Percentiles rank a stretch among this genome's conserved stretches.
Conservation (phyloP, 2,329 filamentous ascomycete genomes). For the Sclerotinia trifoliorum region DNA sequence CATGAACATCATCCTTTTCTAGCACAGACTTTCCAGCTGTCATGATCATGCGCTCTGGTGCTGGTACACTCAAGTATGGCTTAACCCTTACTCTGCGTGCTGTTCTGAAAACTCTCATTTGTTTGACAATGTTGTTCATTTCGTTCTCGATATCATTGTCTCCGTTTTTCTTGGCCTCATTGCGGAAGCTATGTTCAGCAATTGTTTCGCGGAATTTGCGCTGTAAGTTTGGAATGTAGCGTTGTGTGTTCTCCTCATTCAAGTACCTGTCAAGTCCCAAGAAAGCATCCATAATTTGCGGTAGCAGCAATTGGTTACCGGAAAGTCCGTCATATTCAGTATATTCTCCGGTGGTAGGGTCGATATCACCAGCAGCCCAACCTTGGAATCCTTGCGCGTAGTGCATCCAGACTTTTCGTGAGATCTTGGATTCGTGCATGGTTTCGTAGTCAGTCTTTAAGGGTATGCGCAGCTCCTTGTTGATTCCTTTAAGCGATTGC, state of each 20-base stretch:
- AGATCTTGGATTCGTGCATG: conserved; percentile 37
- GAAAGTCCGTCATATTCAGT: conserved; percentile 41
- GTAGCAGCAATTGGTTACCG: conserved; percentile 42
- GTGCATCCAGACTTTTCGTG: conserved; percentile 39
- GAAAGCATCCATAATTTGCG: conserved; percentile 42
- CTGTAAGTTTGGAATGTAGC: conserved; percentile 18
- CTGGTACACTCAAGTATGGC: conserved; percentile 38
- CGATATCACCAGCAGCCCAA: conserved; percentile 40
- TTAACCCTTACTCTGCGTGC: conserved; percentile 38
- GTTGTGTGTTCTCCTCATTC: conserved; percentile 25
- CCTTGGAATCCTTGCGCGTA: conserved; percentile 42
- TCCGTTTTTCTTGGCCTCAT: conserved; percentile 20
- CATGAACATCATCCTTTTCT: conserved; percentile 20
- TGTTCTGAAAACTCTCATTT: conserved; percentile 40
- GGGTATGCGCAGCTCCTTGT: conserved; percentile 31
- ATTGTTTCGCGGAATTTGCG: conserved; percentile 16
- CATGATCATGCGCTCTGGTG: conserved; percentile 42
- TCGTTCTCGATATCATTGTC: conserved; percentile 34
- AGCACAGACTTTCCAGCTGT: conserved; percentile 39
- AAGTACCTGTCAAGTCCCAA: conserved; percentile 41
- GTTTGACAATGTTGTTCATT: conserved; percentile 39
- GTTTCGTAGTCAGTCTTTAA: conserved; percentile 37
- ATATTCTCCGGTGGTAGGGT: conserved; percentile 31
- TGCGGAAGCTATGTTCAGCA: conserved; percentile 16
- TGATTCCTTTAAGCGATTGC: conserved; percentile 14